A percentile compares a stretch with the other conserved stretches of the same genome.
phyloP scores from a whole-genome alignment of 2,329 filamentous ascomycete species.

The Cryoendolithus antarcticus region DNA sequence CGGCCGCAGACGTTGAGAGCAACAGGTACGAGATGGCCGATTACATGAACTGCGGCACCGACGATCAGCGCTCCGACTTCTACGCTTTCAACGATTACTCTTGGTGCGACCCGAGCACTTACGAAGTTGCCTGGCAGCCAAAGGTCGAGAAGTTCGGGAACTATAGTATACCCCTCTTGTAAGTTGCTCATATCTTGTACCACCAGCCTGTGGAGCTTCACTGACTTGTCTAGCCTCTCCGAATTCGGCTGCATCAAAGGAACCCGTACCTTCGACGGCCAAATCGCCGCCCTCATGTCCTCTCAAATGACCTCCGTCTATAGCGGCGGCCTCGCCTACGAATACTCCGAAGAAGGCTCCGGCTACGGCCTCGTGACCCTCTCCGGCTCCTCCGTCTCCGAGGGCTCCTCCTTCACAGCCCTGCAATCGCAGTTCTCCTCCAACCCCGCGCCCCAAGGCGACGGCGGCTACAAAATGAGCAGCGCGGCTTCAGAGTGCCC shows the following conservation, averaged over 20 bases:
- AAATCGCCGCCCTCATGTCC: constrained; percentile 69
- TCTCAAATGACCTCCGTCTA: constrained; percentile 76
- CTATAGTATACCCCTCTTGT: constrained; percentile 79
- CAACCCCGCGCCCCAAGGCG: constrained; percentile 40
- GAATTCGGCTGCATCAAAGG: constrained; percentile 87
- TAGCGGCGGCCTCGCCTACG: constrained; percentile 92
- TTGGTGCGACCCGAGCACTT: constrained; percentile 64
- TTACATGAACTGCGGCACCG: constrained; percentile 88
- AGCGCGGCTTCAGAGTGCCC: constrained; percentile 44
- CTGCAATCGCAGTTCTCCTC: constrained; percentile 40
- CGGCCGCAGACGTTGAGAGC: constrained; percentile 69
- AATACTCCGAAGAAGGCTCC: constrained; percentile 73
- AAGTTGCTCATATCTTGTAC: constrained; percentile 12
- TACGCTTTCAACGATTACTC: constrained; percentile 87
- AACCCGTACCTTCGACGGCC: constrained; percentile 61
- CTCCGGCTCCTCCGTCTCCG: constrained; percentile 38
- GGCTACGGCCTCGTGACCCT: constrained; percentile 70
- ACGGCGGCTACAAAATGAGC: constrained; percentile 47
- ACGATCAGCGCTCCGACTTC: constrained; percentile 76
- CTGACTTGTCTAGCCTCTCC: constrained; percentile 46
- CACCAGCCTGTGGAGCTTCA: not conserved
- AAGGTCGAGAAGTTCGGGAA: constrained; percentile 81
- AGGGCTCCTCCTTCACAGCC: constrained; percentile 48
- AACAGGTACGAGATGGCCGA: constrained; percentile 78
- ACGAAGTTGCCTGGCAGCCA: constrained; percentile 61